Evolutionary conservation across 2,329 filamentous ascomycete genomes (phyloP).

Genomic region (Xylariaceae sp.): DNA sequence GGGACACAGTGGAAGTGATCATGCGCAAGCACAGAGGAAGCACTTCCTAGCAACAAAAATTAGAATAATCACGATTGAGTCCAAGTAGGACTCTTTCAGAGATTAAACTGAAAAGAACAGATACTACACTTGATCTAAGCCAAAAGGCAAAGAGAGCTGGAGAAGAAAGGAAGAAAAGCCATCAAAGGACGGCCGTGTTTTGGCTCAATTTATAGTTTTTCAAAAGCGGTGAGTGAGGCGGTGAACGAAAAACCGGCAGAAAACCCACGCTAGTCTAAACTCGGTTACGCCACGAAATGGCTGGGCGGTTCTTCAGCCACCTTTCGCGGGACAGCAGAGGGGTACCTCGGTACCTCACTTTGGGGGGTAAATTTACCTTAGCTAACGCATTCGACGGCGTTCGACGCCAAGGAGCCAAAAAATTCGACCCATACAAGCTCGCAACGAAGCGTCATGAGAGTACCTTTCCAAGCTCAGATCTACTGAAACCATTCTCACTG

Average conservation of each 20-base stretch:
- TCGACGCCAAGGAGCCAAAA: slow-evolving; percentile 1
- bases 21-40: slow-evolving; percentile 67
- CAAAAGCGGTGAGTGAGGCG: slow-evolving; percentile 24
- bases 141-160: slow-evolving; percentile 34
- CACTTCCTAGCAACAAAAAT: slow-evolving; percentile 59
- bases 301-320: not conserved
- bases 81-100: slow-evolving; percentile 71
- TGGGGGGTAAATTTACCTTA: not conserved
- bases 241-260: slow-evolving; percentile 17
- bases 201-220: slow-evolving; percentile 9
- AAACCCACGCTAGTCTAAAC: not conserved
- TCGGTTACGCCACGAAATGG: not conserved
- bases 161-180: slow-evolving; percentile 24
- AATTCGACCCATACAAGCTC: not conserved
- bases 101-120: slow-evolving; percentile 97
- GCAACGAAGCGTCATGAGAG: not conserved
- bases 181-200: slow-evolving; percentile 10
- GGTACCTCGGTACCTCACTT: not conserved
- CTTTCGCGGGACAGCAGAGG: not conserved
- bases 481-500: not conserved
- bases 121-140: slow-evolving; percentile 50
- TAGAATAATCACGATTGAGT: slow-evolving; percentile 71
- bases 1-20: slow-evolving; percentile 61
- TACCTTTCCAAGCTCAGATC: not conserved
- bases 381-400: not conserved